Conservation (phyloP, 495 filamentous ascomycete genomes). For the Aspergillus olivimuriae region DNA sequence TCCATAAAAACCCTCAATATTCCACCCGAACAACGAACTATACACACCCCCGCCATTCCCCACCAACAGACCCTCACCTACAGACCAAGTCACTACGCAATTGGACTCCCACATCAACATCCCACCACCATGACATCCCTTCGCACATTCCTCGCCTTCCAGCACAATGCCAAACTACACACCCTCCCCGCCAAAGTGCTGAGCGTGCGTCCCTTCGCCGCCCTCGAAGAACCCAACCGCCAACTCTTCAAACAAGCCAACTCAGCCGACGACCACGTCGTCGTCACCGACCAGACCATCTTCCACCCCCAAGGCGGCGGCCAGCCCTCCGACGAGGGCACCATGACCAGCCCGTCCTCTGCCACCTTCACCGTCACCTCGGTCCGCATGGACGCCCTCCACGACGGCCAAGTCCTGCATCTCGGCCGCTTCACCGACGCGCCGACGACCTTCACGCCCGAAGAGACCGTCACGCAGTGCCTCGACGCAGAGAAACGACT, state of each 20-base stretch:
- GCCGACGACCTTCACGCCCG: conserved; percentile 19
- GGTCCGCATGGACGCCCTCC: conserved; percentile 41
- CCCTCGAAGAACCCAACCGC: conserved; percentile 39
- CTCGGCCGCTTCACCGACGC: conserved; percentile 43
- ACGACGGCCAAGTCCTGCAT: conserved; percentile 49
- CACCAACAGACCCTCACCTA: too few relatives aligned
- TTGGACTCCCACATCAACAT: too few relatives aligned
- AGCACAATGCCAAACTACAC: conserved; percentile 46
- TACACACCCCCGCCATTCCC: too few relatives aligned
- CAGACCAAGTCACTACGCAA: too few relatives aligned
- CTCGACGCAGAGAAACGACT: conserved; percentile 48
- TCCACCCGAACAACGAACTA: too few relatives aligned
- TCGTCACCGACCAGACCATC: conserved; percentile 56
- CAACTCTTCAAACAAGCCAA: conserved; percentile 42
- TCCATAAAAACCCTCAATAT: too few relatives aligned
- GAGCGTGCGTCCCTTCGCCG: conserved; percentile 36
- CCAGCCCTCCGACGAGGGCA: conserved; percentile 55
- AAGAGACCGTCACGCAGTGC: conserved; percentile 37
- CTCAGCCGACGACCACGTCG: conserved; percentile 40
- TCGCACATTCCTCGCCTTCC: conserved; percentile 47
- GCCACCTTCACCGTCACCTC: conserved; percentile 37
- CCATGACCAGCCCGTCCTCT: conserved; percentile 28
- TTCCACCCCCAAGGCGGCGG: conserved; percentile 64
- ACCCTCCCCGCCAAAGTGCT: conserved; percentile 36
- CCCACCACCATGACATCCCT: too few relatives aligned